Evolutionary conservation across 106 monocot species (phyloP), one percentile per base, ranked within the genome.

Genomic region (Amphibolis antarctica): DNA sequence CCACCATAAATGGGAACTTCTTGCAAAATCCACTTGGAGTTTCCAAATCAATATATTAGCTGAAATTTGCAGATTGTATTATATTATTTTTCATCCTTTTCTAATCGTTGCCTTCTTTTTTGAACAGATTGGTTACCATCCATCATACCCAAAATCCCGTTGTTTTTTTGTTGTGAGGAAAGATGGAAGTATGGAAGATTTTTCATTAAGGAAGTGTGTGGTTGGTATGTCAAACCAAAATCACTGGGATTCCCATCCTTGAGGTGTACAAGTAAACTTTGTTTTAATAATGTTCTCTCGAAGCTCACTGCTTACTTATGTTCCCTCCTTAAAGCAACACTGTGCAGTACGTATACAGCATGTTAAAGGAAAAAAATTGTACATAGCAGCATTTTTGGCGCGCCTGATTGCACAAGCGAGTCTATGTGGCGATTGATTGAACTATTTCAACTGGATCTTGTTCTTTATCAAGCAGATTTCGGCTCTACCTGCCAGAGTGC

Each of bases 141-240:
- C 57, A 29, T 28, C 2, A 13, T 82, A 83, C 52, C 73, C 61
- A n/a, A 59, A 47, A n/a, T 74, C 83, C 0, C 76, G 83, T 17
- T 86, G 86, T 63, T 91, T 91, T 30, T 59, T 91, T 19, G 44
- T 91, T 49, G 52, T 83, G 18, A 75, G 91, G 50, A 81, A 64
- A 0, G 79, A 91, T 68, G 91, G 76, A 19, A 76, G 76, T 25
- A 66, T 26, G 1, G 91, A 83, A 74, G 91, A 91, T 81, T 83
- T 91, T 46, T 91, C 91, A 45, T 91, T 83, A 27, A 66, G 53
- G 27, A 91, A 91, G 20, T 91, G 91, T 62, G 75, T 91, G 10
- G 43, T 60, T 50, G 91, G 78, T 17, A 85, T 85, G 12, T 82
- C 82, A 42, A 43, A 36, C 18, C 18, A 61, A 43, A 13, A 1